Evolutionary conservation across 768 basidiomycete species (phyloP).

Genomic region (Chalciporus pseudorubinellus): DNA sequence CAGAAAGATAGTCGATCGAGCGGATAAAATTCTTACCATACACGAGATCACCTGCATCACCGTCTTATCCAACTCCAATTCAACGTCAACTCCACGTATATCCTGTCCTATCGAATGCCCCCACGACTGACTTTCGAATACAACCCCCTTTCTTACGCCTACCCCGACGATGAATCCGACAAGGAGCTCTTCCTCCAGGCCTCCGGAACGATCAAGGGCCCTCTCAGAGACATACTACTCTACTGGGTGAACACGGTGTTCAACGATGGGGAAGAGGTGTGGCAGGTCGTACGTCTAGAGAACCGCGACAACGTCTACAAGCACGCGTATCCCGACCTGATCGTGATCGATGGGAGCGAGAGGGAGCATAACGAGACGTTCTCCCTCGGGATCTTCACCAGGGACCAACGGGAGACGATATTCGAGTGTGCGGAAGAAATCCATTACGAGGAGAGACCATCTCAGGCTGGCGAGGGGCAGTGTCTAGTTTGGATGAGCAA

Average conservation of each 20-base stretch:
- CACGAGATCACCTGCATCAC: background rate
- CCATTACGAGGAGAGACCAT: slow-evolving; percentile 8
- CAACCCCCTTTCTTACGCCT: slow-evolving; percentile 18
- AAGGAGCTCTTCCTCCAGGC: slow-evolving; percentile 26
- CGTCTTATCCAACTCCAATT: background rate
- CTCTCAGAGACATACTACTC: slow-evolving; percentile 14
- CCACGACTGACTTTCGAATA: slow-evolving; percentile 18
- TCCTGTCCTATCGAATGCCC: slow-evolving; percentile 5
- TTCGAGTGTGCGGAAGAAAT: slow-evolving; percentile 28
- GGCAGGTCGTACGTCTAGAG: slow-evolving; percentile 28
- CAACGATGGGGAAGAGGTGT: slow-evolving; percentile 22
- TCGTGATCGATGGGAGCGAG: slow-evolving; percentile 21
- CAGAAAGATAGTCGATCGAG: background rate
- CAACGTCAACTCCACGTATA: background rate
- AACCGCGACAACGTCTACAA: slow-evolving; percentile 7
- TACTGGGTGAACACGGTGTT: slow-evolving; percentile 29
- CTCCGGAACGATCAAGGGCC: slow-evolving; percentile 2
- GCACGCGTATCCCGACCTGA: slow-evolving; percentile 29
- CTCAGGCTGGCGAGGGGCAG: slow-evolving; percentile 9
- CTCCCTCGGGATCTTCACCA: slow-evolving; percentile 16
- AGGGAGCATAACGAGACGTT: slow-evolving; percentile 9
- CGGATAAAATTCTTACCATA: background rate
- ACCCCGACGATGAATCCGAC: slow-evolving; percentile 25
- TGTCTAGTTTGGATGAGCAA: slow-evolving; percentile 17
- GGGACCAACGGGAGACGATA: slow-evolving; percentile 27